Percentiles rank a stretch among this genome's conserved stretches.
These are phyloP conservation scores for Trichomonascus vanleenenianus DNA, from an alignment of 805 yeast species.

Conservation along the genomic window DNA sequence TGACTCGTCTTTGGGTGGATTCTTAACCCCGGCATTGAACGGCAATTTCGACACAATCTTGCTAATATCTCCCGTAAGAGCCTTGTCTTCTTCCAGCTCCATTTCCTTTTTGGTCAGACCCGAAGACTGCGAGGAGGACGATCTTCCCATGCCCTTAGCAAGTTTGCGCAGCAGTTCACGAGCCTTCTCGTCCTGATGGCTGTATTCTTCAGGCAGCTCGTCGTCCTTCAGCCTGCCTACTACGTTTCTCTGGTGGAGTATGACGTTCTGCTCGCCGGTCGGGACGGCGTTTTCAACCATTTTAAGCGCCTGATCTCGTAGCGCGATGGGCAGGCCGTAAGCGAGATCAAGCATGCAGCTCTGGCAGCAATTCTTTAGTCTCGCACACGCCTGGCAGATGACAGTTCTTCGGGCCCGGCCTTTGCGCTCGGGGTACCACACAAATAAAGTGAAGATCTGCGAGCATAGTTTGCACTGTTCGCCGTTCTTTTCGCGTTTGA, in stretches of 20 bases:
- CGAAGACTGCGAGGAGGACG: constrained; percentile 16
- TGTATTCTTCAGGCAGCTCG: constrained; percentile 15
- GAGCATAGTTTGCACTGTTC: constrained; percentile 83
- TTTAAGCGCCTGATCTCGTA: constrained; percentile 73
- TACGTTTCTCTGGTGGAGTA: constrained; percentile 46
- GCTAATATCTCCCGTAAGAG: constrained; percentile 36
- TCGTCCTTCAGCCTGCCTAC: constrained; percentile 25
- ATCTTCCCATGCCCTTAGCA: constrained; percentile 29
- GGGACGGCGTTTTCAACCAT: constrained; percentile 46
- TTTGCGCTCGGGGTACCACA: constrained; percentile 53
- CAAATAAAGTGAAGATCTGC: constrained; percentile 71
- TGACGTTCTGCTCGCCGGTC: constrained; percentile 42
- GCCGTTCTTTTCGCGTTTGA: constrained; percentile 64
- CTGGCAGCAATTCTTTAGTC: constrained; percentile 79
- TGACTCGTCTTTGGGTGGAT: constrained; percentile 34
- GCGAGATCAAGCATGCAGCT: constrained; percentile 75
- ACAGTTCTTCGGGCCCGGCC: constrained; percentile 50
- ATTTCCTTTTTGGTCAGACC: constrained; percentile 6
- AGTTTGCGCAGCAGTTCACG: constrained; percentile 45
- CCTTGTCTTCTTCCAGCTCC: constrained; percentile 6
- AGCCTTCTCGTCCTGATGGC: constrained; percentile 34
- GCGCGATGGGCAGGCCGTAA: constrained; percentile 68
- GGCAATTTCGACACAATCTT: constrained; percentile 58
- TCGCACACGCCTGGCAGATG: constrained; percentile 74
- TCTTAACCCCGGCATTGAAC: constrained; percentile 46